Evolutionary conservation across 768 basidiomycete genomes (phyloP), one percentile per base, ranked within the genome.

Genomic region (Symmetrospora coprosmae): DNA sequence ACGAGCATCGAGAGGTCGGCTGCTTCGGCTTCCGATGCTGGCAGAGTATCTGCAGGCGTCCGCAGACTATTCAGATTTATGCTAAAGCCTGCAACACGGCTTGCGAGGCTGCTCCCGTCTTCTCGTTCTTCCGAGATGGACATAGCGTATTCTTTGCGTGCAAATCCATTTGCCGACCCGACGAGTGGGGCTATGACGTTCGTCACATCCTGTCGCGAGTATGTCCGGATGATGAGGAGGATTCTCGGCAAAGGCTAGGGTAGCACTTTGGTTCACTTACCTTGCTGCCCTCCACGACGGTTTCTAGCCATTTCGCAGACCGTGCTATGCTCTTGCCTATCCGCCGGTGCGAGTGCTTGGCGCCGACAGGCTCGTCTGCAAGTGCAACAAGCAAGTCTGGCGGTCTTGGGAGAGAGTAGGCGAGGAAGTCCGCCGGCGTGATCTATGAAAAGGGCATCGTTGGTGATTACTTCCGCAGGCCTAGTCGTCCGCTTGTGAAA

Each of bases 161-260:
- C 85, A 0, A 76, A 69, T 0, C 71, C 51, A 31, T 74, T 79
- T 0, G 77, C 73, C 0, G 79, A 78, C 0, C 87, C 88, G 0
- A 78, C 78, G 75, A 91, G 79, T 40, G 82, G 81, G 0, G 86
- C 79, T 43, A 89, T 75, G 2, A 88, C 72, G 48, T 78, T 77
- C 8, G 64, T 61, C 33, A 16, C 21, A 2, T 43, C 23, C n/a
- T 31, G 13, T 31, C 27, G 56, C 46, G 8, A 4, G 25, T 28
- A 31, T 9, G 1, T 21, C 17, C 4, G 3, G 14, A 45, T 33
- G n/a, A 38, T 16, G 13, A 9, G 17, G 11, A n/a, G n/a, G 28
- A 17, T 34, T 2, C 17, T 9, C 17, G 16, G 5, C 33, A 28
- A 16, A n/a, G n/a, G n/a, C n/a, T n/a, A n/a, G n/a, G n/a, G n/a